Conservation (phyloP, 2,329 filamentous ascomycete genomes). For the Zymoseptoria crescenta region DNA sequence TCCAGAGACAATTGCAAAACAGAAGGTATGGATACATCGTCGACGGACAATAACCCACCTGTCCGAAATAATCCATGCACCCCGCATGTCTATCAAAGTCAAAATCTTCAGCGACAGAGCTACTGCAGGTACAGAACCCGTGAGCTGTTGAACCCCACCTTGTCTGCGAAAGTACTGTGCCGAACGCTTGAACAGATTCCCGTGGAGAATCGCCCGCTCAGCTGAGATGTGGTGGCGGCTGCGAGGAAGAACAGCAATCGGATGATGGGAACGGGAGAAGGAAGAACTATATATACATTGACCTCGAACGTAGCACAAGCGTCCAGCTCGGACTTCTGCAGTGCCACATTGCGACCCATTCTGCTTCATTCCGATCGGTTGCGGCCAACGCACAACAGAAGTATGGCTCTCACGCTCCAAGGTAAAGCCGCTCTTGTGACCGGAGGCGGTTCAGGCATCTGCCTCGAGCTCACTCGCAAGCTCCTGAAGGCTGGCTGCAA, state of each 20-base stretch:
- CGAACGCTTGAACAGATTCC: no score
- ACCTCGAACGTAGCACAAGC: neutral
- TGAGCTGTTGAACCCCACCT: neutral
- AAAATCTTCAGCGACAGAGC: neutral
- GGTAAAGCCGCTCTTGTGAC: conserved; percentile 21
- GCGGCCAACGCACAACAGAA: neutral
- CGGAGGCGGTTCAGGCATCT: conserved; percentile 23
- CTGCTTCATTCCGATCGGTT: neutral
- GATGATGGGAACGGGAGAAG: neutral
- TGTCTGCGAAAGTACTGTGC: neutral
- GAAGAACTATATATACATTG: neutral
- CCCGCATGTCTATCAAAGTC: neutral
- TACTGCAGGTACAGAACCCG: neutral
- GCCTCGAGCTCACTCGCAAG: conserved; percentile 6
- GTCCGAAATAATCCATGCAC: neutral
- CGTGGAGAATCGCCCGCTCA: no score
- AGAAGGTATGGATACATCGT: neutral
- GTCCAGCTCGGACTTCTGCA: neutral
- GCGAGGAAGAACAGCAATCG: neutral
- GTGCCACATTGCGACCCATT: neutral
- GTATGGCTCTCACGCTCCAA: conserved; percentile 10
- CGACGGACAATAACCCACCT: neutral
- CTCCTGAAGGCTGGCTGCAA: conserved; percentile 36
- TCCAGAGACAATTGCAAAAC: neutral
- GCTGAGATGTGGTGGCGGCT: neutral